Percentiles rank a stretch among this genome's conserved stretches.
phyloP scores from a whole-genome alignment of 345 rosid genomes.

The Pelargonium nanum region DNA sequence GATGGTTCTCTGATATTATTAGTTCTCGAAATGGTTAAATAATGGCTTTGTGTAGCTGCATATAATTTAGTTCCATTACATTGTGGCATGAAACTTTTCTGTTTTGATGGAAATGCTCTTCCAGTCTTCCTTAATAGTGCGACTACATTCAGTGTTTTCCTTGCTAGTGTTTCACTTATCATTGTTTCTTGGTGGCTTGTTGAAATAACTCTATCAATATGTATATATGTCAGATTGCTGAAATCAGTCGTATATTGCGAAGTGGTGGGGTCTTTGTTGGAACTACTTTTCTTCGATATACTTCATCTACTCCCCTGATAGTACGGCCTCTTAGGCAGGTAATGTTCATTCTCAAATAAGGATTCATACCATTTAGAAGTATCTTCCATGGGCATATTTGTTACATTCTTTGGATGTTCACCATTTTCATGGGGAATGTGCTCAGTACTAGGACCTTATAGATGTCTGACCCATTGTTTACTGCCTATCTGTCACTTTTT shows the following conservation, averaged over 20 bases:
- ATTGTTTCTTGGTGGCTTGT: not conserved
- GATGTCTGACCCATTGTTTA: too few relatives aligned
- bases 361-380: too few relatives aligned
- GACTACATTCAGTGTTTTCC: not conserved
- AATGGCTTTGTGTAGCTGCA: too few relatives aligned
- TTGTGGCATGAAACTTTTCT: too few relatives aligned
- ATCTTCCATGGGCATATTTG: too few relatives aligned
- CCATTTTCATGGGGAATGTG: too few relatives aligned
- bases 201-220: not conserved
- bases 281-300: slow-evolving; percentile 72
- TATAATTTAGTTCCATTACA: too few relatives aligned
- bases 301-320: slow-evolving; percentile 44
- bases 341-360: slow-evolving; percentile 6
- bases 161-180: not conserved
- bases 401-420: too few relatives aligned
- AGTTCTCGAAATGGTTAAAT: too few relatives aligned
- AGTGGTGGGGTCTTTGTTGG: slow-evolving; percentile 92
- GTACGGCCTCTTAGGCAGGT: slow-evolving; percentile 53
- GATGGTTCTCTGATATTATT: too few relatives aligned
- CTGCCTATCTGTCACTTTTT: too few relatives aligned
- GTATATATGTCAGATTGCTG: slow-evolving; percentile 51
- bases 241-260: slow-evolving; percentile 65
- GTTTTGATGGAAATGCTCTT: not conserved
- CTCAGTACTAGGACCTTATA: too few relatives aligned
- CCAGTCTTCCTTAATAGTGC: not conserved